Evolutionary conservation across 129 eudicot species (phyloP), one percentile per base, ranked within the genome.

Genomic region (Chrysanthemum lavandulifolium): DNA sequence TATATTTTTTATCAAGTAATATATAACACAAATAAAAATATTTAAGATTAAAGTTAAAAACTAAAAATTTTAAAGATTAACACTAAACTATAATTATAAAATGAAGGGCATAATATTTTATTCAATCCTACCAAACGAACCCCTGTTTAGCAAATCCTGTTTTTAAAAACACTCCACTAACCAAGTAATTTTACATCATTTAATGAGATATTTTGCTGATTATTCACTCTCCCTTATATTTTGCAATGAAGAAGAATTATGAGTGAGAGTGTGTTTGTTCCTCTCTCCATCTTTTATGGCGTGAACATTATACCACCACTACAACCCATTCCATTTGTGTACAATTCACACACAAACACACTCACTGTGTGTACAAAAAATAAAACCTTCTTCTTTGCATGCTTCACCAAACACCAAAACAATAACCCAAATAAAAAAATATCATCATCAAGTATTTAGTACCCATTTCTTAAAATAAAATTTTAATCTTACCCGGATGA

Each of bases 231-330:
- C 74, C 57, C 75, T 50, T 64, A 59, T 67, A 55, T 5, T 70
- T 65, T 50, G 80, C 75, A 81, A 80, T 79, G 77, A 80, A 76
- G 82, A 56, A 81, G 82, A 56, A 81, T 21, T 58, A 75, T 51
- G 80, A 75, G 77, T 75, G 81, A 63, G 76, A 64, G 69, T 74
- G 76, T 75, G 86, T n/a, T n/a, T n/a, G n/a, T 79, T 80, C 84
- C 82, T 80, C 89, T 79, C 83, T 89, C 87, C 84, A 86, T 84
- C 92, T 86, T 86, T 86, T 86, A 86, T 84, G 91, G 91, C 92
- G 86, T 82, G 89, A 89, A 82, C 87, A 75, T 78, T 86, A 75
- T 40, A 40, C 47, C 47, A 40, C 43, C 43, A 36, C 43, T 36
- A 36, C 8, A 36, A 36, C 9, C 87, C 81, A 73, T 72, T 60